A percentile compares a stretch with the other conserved stretches of the same genome.
These are phyloP conservation scores for Fomitopsis schrenkii DNA, from an alignment of 1,284 basidiomycete species.

Conservation along the genomic window DNA sequence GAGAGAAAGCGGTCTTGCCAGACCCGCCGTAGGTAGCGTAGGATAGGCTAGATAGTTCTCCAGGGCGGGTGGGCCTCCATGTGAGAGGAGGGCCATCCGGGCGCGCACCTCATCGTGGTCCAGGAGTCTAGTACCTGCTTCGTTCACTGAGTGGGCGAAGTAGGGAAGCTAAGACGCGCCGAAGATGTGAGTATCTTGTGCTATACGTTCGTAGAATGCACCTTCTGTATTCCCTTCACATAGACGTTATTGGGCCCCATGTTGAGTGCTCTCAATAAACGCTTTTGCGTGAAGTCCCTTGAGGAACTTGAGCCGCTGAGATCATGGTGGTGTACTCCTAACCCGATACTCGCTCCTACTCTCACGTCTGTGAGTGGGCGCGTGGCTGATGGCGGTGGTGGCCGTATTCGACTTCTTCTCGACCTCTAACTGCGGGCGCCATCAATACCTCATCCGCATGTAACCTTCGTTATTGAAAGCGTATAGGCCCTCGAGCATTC, in stretches of 20 bases:
- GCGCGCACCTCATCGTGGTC: conserved; percentile 1
- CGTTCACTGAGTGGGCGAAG: not conserved
- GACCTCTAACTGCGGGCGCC: too few relatives aligned
- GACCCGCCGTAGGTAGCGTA: not conserved
- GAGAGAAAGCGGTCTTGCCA: not conserved
- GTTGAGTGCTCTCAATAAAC: too few relatives aligned
- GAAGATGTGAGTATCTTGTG: not conserved
- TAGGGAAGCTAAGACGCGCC: conserved; percentile 1
- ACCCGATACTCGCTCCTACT: not conserved
- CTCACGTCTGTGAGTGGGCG: not conserved
- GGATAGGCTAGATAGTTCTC: not conserved
- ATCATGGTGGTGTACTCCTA: not conserved
- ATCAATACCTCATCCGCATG: not conserved
- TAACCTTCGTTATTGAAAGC: too few relatives aligned
- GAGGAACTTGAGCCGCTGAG: too few relatives aligned
- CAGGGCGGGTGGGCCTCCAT: not conserved
- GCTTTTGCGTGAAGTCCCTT: too few relatives aligned
- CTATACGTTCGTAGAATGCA: not conserved
- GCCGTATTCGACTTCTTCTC: too few relatives aligned
- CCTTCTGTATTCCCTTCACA: not conserved
- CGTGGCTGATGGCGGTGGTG: not conserved
- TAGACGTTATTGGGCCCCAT: too few relatives aligned
- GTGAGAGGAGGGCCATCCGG: not conserved
- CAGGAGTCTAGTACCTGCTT: conserved; percentile 1
- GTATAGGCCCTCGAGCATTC: too few relatives aligned